Conservation (phyloP, 331 rosid species). For the Malus hybrid region DNA sequence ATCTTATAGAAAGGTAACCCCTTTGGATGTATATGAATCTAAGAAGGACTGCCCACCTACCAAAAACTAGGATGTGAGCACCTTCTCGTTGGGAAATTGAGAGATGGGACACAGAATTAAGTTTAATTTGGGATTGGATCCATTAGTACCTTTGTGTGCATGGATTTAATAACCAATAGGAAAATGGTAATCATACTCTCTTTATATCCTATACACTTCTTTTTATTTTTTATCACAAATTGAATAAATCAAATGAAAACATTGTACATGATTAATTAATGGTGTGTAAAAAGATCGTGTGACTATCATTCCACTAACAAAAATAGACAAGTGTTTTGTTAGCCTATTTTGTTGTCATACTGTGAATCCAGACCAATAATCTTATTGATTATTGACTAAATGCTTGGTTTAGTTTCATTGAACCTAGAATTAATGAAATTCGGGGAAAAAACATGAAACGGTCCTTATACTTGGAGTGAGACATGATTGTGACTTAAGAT, state of each 20-base stretch:
- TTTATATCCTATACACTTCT: no score
- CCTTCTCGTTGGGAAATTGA: not conserved
- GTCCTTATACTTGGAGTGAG: not conserved
- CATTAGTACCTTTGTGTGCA: not conserved
- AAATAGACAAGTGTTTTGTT: not conserved
- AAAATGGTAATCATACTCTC: no score
- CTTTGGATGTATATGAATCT: not conserved
- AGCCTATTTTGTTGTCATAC: not conserved
- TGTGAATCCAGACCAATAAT: not conserved
- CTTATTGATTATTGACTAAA: not conserved
- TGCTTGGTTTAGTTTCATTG: not conserved
- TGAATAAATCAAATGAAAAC: not conserved
- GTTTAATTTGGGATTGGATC: not conserved
- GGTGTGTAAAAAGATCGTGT: not conserved
- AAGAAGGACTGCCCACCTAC: not conserved
- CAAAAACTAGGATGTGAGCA: not conserved
- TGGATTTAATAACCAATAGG: no score
- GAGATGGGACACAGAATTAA: not conserved
- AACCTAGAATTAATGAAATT: not conserved
- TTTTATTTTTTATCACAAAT: no score
- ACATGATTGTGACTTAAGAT: not conserved
- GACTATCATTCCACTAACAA: not conserved
- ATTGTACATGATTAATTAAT: no score
- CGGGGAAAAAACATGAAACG: not conserved
- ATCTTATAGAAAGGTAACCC: no score